Base-by-base conservation (phyloP, 805 yeast genomes). In the Dipodascus albidus region DNA sequence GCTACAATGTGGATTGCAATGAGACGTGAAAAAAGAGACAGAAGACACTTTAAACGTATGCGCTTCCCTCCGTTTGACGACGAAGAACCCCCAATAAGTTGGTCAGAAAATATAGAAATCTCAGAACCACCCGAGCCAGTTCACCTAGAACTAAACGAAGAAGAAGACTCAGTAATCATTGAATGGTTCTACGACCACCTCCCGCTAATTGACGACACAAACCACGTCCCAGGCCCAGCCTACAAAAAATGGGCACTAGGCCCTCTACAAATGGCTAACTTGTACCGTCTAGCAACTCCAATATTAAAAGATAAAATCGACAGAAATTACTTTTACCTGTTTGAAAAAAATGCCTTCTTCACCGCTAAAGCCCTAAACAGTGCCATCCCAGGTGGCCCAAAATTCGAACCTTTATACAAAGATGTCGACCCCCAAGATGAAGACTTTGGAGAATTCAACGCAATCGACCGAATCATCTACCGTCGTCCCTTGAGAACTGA, bases 21-120 rank as follows among this genome's bases (percentile, higher is more conserved):
- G 99, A 79, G 97, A 62, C 75, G 91, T 50, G 98, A 93, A 64
- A 93, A 93, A 66, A 78, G 95, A 54, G 98, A 90, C 64, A 76
- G 98, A 60, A 73, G 81, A 33, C 95, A 87, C 64, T 91, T 93
- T 69, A 85, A 87, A 62, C 78, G 99, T 59, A 83, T 93, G 87
- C 77, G 88, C 54, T 86, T 93, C 60, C 99, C 99, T 1, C 90
- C 95, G 0, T 89, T 91, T 69, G 99, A 93, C 67, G 99, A 93
- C 64, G 99, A 93, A 67, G 98, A 91, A 66, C 96, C 96, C 0
- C 95, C 96, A 0, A 64, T 90, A 31, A 79, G 83, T 54, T 93
- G 87, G 82, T 62, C 81, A n/a, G 95, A 88, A 53, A 84, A 85
- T 61, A 71, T 89, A 14, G 84, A 86, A 56, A 84, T 80, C 15